A percentile compares a stretch with the other conserved stretches of the same genome.
These are phyloP conservation scores for Colletotrichum costaricense DNA, from an alignment of 2,329 filamentous ascomycete species.

Conservation along the genomic window DNA sequence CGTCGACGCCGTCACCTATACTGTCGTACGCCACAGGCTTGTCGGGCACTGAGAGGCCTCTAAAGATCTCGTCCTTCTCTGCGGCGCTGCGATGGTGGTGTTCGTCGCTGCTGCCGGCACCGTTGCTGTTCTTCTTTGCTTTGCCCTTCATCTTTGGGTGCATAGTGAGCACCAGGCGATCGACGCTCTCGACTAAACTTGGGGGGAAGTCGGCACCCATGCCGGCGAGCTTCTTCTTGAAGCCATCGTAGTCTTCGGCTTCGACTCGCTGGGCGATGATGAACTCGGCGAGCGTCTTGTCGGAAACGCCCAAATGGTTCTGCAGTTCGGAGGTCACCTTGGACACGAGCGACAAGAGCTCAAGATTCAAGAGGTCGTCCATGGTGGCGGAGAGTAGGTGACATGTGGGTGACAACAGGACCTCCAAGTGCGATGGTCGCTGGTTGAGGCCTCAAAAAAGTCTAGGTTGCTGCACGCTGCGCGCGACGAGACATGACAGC, in stretches of 20 bases:
- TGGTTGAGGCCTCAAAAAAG: slow-evolving; percentile 22
- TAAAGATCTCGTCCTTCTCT: slow-evolving; percentile 89
- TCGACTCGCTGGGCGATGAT: slow-evolving; percentile 90
- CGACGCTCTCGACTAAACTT: slow-evolving; percentile 90
- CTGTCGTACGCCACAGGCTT: slow-evolving; percentile 60
- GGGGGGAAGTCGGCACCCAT: slow-evolving; percentile 86
- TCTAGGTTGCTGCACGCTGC: background rate
- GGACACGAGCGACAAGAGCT: slow-evolving; percentile 92
- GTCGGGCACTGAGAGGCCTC: slow-evolving; percentile 88
- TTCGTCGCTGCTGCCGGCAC: slow-evolving; percentile 51
- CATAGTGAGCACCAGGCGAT: slow-evolving; percentile 87
- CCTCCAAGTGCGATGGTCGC: slow-evolving; percentile 13
- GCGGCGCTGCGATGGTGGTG: slow-evolving; percentile 58
- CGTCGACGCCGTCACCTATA: slow-evolving; percentile 63
- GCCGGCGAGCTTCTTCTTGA: slow-evolving; percentile 78
- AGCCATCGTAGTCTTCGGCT: slow-evolving; percentile 76
- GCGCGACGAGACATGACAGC: slow-evolving; percentile 16
- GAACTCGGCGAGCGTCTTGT: slow-evolving; percentile 97
- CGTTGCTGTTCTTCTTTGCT: slow-evolving; percentile 46
- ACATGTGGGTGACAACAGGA: slow-evolving; percentile 1
- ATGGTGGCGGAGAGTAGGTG: slow-evolving; percentile 58
- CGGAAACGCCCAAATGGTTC: slow-evolving; percentile 90
- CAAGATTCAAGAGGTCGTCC: slow-evolving; percentile 90
- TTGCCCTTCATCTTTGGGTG: slow-evolving; percentile 87
- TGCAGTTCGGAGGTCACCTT: slow-evolving; percentile 95